These are phyloP conservation scores for Tolypocladium inflatum DNA, from an alignment of 2,329 filamentous ascomycete genomes.

Conservation along the genomic window DNA sequence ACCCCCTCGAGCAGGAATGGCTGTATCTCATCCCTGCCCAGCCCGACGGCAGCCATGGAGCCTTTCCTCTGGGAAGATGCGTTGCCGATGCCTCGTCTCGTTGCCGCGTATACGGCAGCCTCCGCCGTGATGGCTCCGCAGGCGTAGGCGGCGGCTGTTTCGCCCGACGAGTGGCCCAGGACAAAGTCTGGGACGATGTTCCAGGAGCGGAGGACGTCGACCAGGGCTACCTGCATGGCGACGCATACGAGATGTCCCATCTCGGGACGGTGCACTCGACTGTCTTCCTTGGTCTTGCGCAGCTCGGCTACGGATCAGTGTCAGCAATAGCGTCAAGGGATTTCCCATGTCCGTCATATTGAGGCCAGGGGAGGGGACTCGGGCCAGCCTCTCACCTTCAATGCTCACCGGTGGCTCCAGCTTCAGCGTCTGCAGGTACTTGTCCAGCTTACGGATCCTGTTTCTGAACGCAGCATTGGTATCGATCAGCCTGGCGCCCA, in stretches of 20 bases:
- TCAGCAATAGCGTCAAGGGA: too few species aligned
- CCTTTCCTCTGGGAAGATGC: constrained; percentile 1
- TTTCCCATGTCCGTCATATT: too few species aligned
- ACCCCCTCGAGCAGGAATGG: constrained; percentile 8
- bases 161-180: constrained; percentile 33
- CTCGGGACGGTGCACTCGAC: constrained; percentile 18
- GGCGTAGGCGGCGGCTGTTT: constrained; percentile 35
- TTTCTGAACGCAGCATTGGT: constrained; percentile 1
- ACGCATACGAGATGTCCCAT: constrained; percentile 30
- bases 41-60: constrained; percentile 16
- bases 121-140: constrained; percentile 15
- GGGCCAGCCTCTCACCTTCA: constrained; percentile 6
- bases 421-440: constrained; percentile 1
- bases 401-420: constrained; percentile 5
- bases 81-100: constrained; percentile 13
- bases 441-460: constrained; percentile 4
- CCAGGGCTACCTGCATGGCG: constrained; percentile 32
- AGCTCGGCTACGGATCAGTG: constrained; percentile 1
- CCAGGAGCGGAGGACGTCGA: constrained; percentile 23
- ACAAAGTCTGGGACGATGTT: constrained; percentile 22
- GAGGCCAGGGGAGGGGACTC: too few species aligned
- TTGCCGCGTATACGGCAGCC: constrained; percentile 19
- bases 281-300: constrained; percentile 1
- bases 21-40: constrained; percentile 15
- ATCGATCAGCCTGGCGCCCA: constrained; percentile 15